Base-by-base conservation (phyloP, 441 rosid genomes). In the Aquilaria agallochum region DNA sequence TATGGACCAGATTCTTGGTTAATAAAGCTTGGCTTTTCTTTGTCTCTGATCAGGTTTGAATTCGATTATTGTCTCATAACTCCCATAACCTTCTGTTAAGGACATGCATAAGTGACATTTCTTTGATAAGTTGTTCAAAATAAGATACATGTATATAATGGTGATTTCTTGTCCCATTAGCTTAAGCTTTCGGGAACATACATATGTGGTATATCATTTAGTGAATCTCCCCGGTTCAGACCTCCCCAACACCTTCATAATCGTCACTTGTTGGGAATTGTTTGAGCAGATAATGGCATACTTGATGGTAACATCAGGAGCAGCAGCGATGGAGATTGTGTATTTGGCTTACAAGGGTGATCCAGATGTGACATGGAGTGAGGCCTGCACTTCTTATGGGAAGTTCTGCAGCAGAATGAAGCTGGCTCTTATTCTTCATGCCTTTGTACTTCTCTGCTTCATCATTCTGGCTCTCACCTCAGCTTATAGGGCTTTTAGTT, bases 21-120 rank as follows among this genome's bases (percentile, higher is more conserved):
- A 47, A 80, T 64, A 88, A 77, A 81, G 83, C 86, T 52, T 89
- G 98, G 96, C 62, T 88, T 34, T 78, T 87, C 80, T 93, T 90
- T 67, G 58, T 87, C 73, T 80, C 91, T 53, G 98, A 93, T 70
- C 96, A 93, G 96, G 98, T 87, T 66, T 40, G n/a, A 31, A 34
- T 20, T 36, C 14, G 1, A 30, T 2, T 31, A 32, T 15, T 20
- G 27, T 20, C 27, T 20, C 27, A 20, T 20, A 20, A 20, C 27
- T 20, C 27, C 27, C 27, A 20, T 20, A 20, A 20, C 27, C 27
- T 20, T 20, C 27, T 20, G 27, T 20, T 20, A 20, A 20, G 27
- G 27, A 20, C 27, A 20, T 20, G 27, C 27, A 20, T 20, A 20
- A 20, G 27, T 20, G 27, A 1, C 27, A 20, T 20, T 20, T 20